phyloP scores from a whole-genome alignment of 176 grass and related monocot species.

The Musa troglodytarum region DNA sequence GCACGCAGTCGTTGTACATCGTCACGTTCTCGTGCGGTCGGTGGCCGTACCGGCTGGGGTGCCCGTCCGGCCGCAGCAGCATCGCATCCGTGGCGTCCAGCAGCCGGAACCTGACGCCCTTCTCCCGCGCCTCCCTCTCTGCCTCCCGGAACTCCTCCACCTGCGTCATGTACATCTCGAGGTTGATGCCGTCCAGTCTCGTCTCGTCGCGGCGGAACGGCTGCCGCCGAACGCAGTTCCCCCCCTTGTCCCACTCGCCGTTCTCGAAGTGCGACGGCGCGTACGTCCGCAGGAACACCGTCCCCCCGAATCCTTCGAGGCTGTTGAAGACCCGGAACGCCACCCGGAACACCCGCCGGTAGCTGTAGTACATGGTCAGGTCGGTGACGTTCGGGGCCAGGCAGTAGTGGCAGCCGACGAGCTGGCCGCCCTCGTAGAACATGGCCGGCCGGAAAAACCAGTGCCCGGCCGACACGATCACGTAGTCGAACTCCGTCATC shows the following conservation, averaged over 20 bases:
- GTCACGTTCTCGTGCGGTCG: conserved; percentile 20
- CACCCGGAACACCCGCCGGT: conserved; percentile 6
- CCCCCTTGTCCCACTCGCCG: conserved; percentile 6
- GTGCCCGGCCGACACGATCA: conserved; percentile 14
- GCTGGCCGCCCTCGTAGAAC: conserved; percentile 1
- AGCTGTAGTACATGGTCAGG: conserved; percentile 8
- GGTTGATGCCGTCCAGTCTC: not conserved
- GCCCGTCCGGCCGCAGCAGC: conserved; percentile 10
- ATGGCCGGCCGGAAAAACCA: conserved; percentile 21
- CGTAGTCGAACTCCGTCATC: conserved; percentile 9
- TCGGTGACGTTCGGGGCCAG: not conserved
- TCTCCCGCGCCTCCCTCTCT: not conserved
- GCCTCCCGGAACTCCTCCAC: conserved; percentile 6
- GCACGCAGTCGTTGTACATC: conserved; percentile 52
- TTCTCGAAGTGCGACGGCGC: conserved; percentile 15
- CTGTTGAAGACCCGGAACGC: conserved; percentile 4
- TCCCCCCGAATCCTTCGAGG: not conserved
- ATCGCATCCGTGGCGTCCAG: conserved; percentile 9
- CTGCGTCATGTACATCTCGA: conserved; percentile 11
- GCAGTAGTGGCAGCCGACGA: conserved; percentile 18
- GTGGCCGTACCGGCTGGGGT: conserved; percentile 12
- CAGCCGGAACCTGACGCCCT: not conserved
- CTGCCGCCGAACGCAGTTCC: not conserved
- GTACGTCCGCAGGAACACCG: conserved; percentile 8
- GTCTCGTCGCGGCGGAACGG: not conserved